phyloP scores from a whole-genome alignment of 2,329 filamentous ascomycete species.

The Botrytis galanthina region DNA sequence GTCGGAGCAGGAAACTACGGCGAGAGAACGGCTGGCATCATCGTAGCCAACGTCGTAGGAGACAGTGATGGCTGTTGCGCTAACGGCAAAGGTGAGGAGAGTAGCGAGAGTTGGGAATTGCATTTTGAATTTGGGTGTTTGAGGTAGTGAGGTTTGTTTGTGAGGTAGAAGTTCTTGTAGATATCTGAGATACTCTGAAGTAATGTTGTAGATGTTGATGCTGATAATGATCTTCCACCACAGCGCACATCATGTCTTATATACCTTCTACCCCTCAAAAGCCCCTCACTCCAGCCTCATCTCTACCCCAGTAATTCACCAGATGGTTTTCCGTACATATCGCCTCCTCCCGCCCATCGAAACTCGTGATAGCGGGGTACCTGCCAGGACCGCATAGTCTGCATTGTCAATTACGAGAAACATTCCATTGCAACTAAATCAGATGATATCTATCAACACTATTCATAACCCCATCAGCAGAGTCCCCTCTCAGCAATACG shows the following conservation, averaged over 20 bases:
- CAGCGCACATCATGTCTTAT: conserved; percentile 1
- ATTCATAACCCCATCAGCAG: not conserved
- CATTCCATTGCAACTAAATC: not conserved
- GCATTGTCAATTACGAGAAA: conserved; percentile 4
- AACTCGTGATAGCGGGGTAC: conserved; percentile 16
- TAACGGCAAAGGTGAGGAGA: conserved; percentile 41
- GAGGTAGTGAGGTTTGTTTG: not conserved
- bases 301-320: not conserved
- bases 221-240: not conserved
- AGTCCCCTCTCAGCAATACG: not conserved
- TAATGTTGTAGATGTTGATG: not conserved
- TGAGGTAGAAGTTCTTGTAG: not conserved
- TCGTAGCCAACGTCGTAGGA: conserved; percentile 75
- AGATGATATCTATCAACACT: not conserved
- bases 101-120: conserved; percentile 43
- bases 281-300: not conserved
- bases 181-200: not conserved
- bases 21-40: conserved; percentile 53
- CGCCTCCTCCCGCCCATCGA: not conserved
- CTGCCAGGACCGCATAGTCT: not conserved
- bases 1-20: conserved; percentile 63
- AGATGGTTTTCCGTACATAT: not conserved
- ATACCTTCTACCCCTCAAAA: conserved; percentile 3
- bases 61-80: conserved; percentile 48
- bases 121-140: conserved; percentile 40